Conservation (phyloP, 2,329 filamentous ascomycete genomes). For the Pseudogymnoascus sp. region DNA sequence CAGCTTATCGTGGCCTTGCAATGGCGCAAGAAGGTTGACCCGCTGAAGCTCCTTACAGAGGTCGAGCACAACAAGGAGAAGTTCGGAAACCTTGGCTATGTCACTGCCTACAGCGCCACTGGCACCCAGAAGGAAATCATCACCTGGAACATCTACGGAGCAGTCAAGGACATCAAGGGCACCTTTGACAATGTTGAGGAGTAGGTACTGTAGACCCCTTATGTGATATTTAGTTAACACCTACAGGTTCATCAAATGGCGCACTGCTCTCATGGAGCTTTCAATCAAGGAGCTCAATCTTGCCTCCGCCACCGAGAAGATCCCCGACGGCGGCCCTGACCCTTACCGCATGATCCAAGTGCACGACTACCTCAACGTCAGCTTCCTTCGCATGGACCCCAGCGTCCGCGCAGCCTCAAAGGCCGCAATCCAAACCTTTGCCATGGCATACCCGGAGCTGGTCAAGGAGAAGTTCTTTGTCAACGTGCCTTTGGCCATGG, state of each 20-base stretch:
- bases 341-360: constrained; percentile 88
- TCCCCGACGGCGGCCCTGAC: constrained; percentile 63
- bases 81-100: constrained; percentile 72
- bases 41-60: constrained; percentile 54
- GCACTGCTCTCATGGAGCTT: constrained; percentile 82
- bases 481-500: constrained; percentile 87
- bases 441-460: constrained; percentile 79
- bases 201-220: constrained; percentile 43
- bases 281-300: constrained; percentile 68
- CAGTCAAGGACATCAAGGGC: constrained; percentile 67
- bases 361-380: constrained; percentile 84
- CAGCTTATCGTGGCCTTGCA: constrained; percentile 72
- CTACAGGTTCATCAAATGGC: constrained; percentile 76
- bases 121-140: constrained; percentile 52
- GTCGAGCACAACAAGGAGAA: constrained; percentile 56
- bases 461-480: constrained; percentile 91
- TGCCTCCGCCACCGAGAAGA: constrained; percentile 55
- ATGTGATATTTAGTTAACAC: neutral
- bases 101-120: constrained; percentile 58
- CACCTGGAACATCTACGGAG: constrained; percentile 90
- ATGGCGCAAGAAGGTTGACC: constrained; percentile 73
- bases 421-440: constrained; percentile 74
- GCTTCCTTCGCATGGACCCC: constrained; percentile 74
- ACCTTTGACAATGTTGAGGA: constrained; percentile 77
- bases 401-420: constrained; percentile 66